Percentiles rank a stretch among this genome's conserved stretches.
Evolutionary conservation across 805 yeast species (phyloP).

Genomic region (Yarrowia porcina): DNA sequence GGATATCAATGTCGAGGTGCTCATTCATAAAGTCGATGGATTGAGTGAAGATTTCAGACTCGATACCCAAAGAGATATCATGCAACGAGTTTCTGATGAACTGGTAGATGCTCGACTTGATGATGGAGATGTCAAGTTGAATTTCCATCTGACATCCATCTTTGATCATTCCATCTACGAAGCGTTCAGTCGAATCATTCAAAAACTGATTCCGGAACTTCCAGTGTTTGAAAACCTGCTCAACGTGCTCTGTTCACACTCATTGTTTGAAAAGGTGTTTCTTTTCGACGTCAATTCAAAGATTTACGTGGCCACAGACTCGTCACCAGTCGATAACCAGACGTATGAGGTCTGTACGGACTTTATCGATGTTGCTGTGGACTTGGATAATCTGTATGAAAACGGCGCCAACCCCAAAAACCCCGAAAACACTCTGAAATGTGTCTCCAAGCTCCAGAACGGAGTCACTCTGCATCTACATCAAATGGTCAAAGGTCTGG

Average conservation of each 20-base stretch:
- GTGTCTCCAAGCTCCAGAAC: constrained; percentile 72
- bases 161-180: constrained; percentile 95
- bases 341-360: constrained; percentile 97
- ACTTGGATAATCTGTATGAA: constrained; percentile 53
- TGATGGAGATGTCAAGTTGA: constrained; percentile 68
- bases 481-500: constrained; percentile 90
- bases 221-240: constrained; percentile 85
- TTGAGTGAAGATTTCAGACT: constrained; percentile 87
- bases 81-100: constrained; percentile 94
- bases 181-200: constrained; percentile 90
- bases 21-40: constrained; percentile 95
- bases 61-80: constrained; percentile 94
- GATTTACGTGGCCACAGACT: constrained; percentile 93
- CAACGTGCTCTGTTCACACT: constrained; percentile 83
- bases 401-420: constrained; percentile 17
- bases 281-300: constrained; percentile 88
- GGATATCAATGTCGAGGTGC: constrained; percentile 79
- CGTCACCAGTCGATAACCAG: constrained; percentile 91
- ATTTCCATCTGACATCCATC: constrained; percentile 87
- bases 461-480: constrained; percentile 81
- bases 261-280: constrained; percentile 88
- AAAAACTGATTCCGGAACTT: constrained; percentile 82
- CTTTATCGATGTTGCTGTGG: constrained; percentile 90
- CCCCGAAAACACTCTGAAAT: constrained; percentile 47
- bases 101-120: constrained; percentile 83